These are phyloP conservation scores for Calonectria leucothoes DNA, from an alignment of 2,329 filamentous ascomycete genomes.

Conservation along the genomic window DNA sequence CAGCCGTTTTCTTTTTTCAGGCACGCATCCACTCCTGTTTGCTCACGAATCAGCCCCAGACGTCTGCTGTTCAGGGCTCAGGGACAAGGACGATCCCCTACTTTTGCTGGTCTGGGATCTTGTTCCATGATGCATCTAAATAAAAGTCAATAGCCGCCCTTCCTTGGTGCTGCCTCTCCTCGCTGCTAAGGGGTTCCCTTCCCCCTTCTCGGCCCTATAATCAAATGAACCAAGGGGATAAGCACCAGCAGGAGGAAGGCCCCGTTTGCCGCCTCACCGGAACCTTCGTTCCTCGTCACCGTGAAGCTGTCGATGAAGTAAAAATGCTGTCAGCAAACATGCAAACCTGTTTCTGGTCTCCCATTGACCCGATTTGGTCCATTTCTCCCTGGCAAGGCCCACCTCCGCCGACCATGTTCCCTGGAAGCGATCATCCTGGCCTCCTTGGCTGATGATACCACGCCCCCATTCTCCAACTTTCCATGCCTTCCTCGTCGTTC, in stretches of 20 bases:
- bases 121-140: constrained; percentile 27
- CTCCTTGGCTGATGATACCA: background rate
- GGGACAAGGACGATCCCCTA: constrained; percentile 11
- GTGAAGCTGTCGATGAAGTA: background rate
- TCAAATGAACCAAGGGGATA: background rate
- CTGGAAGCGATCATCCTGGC: constrained; percentile 20
- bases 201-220: constrained; percentile 1
- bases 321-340: constrained; percentile 1
- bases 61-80: constrained; percentile 1
- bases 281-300: constrained; percentile 22
- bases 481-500: background rate
- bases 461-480: background rate
- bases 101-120: constrained; percentile 4
- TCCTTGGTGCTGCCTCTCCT: constrained; percentile 4
- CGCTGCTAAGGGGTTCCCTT: background rate
- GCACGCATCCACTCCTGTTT: constrained; percentile 1
- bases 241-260: background rate
- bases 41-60: constrained; percentile 33
- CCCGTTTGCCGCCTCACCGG: constrained; percentile 9
- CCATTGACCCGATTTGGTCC: constrained; percentile 3
- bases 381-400: background rate
- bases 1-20: constrained; percentile 20
- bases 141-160: constrained; percentile 27
- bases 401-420: constrained; percentile 15
- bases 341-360: constrained; percentile 6